Percentiles rank a stretch among this genome's conserved stretches.
Evolutionary conservation across 257 asterid genomes (phyloP).

Genomic region (Linderniella brevidens): DNA sequence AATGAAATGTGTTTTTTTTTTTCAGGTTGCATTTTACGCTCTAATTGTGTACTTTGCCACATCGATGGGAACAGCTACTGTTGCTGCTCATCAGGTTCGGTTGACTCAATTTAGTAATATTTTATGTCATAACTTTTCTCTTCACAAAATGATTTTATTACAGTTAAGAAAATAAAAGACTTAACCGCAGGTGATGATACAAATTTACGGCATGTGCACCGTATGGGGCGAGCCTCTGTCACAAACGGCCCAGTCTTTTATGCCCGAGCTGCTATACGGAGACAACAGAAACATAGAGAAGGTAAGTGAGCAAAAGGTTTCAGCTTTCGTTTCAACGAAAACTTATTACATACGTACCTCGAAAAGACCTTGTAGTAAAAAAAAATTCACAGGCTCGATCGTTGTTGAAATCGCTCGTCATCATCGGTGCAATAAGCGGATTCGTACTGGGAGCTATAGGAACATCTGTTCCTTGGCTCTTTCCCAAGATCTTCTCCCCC

Average conservation of each 20-base stretch:
- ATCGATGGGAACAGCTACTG: slow-evolving; percentile 54
- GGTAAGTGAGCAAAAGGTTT: slow-evolving; percentile 25
- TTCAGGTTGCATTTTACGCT: slow-evolving; percentile 43
- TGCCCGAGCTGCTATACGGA: slow-evolving; percentile 78
- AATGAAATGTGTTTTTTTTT: slow-evolving; percentile 1
- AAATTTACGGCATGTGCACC: slow-evolving; percentile 54
- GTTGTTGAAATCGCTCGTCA: slow-evolving; percentile 49
- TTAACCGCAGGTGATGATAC: slow-evolving; percentile 55
- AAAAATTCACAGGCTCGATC: slow-evolving; percentile 42
- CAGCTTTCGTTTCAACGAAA: background rate
- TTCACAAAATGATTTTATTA: background rate
- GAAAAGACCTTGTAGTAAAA: background rate
- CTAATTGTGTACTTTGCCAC: slow-evolving; percentile 68
- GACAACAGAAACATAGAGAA: slow-evolving; percentile 42
- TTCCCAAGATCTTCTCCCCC: slow-evolving; percentile 53
- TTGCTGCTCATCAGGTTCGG: slow-evolving; percentile 83
- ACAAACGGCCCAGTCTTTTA: slow-evolving; percentile 81
- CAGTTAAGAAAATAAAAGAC: too few species aligned
- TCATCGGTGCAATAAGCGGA: slow-evolving; percentile 59
- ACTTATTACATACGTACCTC: background rate
- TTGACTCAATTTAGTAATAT: background rate
- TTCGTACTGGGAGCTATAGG: slow-evolving; percentile 47
- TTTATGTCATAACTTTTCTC: background rate
- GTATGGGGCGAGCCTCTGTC: slow-evolving; percentile 89
- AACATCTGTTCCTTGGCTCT: slow-evolving; percentile 54